Conservation (phyloP, 139 green algal species). For the Dunaliella primolecta region DNA sequence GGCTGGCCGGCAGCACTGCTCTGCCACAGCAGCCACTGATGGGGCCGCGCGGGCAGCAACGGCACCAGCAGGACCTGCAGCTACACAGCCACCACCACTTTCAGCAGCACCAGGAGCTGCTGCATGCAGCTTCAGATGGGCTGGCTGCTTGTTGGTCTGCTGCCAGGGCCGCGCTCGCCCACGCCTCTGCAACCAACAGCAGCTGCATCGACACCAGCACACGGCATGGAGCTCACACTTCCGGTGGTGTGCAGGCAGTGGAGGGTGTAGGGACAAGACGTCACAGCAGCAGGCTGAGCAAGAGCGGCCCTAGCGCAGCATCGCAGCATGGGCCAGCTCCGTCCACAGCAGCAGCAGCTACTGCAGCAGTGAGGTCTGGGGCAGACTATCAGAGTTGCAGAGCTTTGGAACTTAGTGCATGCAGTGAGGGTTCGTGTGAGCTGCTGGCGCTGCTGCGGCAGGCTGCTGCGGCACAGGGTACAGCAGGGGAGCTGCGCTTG, state of each 20-base stretch:
- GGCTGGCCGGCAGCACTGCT: neutral
- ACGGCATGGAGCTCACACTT: neutral
- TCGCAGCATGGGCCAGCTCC: too few species aligned
- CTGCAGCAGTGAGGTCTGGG: too few species aligned
- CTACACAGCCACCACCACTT: neutral
- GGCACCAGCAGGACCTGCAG: neutral
- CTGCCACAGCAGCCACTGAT: neutral
- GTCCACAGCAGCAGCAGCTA: too few species aligned
- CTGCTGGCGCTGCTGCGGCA: neutral
- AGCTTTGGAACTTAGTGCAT: too few species aligned
- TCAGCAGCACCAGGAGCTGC: neutral
- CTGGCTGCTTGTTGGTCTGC: neutral
- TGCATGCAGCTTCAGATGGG: neutral
- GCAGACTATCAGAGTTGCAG: too few species aligned
- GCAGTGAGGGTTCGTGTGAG: too few species aligned
- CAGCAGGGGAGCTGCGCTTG: too few species aligned
- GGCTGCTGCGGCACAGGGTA: neutral
- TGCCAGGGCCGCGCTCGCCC: neutral
- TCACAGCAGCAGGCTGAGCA: neutral
- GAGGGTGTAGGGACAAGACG: neutral
- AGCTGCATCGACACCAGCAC: neutral
- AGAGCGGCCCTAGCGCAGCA: too few species aligned
- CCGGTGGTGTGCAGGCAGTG: too few species aligned
- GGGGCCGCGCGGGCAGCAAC: neutral
- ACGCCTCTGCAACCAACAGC: neutral